phyloP scores from a whole-genome alignment of 768 basidiomycete genomes.

The Epithele typhae region DNA sequence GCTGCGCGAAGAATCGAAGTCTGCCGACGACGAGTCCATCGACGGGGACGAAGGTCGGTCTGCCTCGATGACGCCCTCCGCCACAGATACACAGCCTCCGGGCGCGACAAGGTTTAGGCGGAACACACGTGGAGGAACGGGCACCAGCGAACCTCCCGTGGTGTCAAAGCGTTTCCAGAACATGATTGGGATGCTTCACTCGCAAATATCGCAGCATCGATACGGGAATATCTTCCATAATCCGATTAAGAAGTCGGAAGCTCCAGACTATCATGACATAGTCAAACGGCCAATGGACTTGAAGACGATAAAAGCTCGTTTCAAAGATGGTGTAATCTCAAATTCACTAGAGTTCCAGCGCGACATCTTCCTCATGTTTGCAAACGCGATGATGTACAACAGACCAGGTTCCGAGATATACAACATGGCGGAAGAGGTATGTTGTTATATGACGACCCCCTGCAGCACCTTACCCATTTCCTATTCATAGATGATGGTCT shows the following conservation, averaged over 20 bases:
- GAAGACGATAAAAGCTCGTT: constrained; percentile 83
- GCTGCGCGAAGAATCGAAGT: constrained; percentile 62
- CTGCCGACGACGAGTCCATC: constrained; percentile 33
- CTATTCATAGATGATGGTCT: constrained; percentile 65
- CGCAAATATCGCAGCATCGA: constrained; percentile 78
- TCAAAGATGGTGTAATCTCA: constrained; percentile 78
- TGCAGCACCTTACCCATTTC: not conserved
- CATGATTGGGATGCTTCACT: constrained; percentile 76
- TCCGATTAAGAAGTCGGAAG: constrained; percentile 84
- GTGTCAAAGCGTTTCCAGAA: constrained; percentile 73
- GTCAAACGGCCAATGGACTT: constrained; percentile 95
- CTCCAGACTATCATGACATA: constrained; percentile 88
- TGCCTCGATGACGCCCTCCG: not conserved
- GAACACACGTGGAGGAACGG: constrained; percentile 12
- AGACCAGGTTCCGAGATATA: constrained; percentile 81
- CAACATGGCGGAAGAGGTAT: constrained; percentile 86
- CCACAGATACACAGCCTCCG: not conserved
- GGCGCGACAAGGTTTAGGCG: constrained; percentile 15
- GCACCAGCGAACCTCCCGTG: constrained; percentile 16
- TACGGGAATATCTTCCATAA: constrained; percentile 89
- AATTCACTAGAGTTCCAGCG: constrained; percentile 86
- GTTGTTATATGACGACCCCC: constrained; percentile 19
- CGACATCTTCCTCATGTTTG: constrained; percentile 91
- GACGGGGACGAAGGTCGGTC: constrained; percentile 50
- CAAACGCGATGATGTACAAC: constrained; percentile 98